Percentiles rank a stretch among this genome's conserved stretches.
Conservation (phyloP, 768 basidiomycete species). For the Lactarius sanguifluus region DNA sequence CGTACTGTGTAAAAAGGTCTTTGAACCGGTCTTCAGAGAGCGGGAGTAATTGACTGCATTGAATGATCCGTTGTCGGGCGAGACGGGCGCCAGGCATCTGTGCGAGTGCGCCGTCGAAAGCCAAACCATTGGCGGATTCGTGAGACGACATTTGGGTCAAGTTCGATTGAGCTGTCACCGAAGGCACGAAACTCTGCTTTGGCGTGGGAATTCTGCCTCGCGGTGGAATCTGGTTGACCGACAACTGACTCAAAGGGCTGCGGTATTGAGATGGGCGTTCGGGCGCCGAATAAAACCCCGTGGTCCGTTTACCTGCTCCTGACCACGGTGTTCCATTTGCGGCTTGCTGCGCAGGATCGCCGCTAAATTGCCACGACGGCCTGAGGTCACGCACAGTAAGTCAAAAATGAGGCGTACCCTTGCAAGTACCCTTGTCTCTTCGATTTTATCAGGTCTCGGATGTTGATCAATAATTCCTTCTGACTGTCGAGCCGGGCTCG, state of each 20-base stretch:
- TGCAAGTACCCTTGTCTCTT: conserved; percentile 15
- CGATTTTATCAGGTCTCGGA: conserved; percentile 2
- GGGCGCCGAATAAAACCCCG: conserved; percentile 1
- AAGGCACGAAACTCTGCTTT: conserved; percentile 16
- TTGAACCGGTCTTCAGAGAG: conserved; percentile 18
- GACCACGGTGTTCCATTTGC: conserved; percentile 4
- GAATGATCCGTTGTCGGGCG: neutral
- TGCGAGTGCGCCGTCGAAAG: neutral
- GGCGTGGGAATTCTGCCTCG: conserved; percentile 17
- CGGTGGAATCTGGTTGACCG: conserved; percentile 12
- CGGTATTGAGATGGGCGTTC: conserved; percentile 16
- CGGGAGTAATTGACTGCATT: neutral
- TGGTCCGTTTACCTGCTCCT: conserved; percentile 4
- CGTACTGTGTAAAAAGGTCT: neutral
- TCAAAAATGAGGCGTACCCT: conserved; percentile 1
- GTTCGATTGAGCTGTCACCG: conserved; percentile 12
- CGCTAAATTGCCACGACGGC: conserved; percentile 1
- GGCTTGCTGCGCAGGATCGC: conserved; percentile 16
- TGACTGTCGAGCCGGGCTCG: neutral
- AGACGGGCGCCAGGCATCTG: conserved; percentile 3
- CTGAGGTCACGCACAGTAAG: neutral
- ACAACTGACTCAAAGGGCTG: conserved; percentile 14
- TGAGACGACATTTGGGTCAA: conserved; percentile 17
- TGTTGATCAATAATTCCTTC: conserved; percentile 4
- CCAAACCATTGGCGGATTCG: conserved; percentile 6